Evolutionary conservation across 257 asterid species (phyloP).

Genomic region (Solanum etuberosum): DNA sequence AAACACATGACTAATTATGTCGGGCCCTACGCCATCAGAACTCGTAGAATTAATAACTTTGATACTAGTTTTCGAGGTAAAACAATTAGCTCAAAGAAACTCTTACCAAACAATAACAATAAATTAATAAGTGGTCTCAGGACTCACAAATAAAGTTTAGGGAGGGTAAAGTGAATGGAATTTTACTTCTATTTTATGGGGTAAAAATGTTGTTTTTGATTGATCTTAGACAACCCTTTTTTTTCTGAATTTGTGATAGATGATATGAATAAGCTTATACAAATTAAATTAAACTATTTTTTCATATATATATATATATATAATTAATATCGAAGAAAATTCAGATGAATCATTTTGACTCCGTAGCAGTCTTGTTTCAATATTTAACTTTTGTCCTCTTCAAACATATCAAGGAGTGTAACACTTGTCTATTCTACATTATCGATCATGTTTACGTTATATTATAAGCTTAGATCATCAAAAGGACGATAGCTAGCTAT

Average conservation of each 20-base stretch:
- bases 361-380: not conserved
- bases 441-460: not conserved
- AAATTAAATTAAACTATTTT: no score
- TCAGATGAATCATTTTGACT: not conserved
- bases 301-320: no score
- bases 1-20: not conserved
- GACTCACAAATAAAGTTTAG: not conserved
- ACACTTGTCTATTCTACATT: not conserved
- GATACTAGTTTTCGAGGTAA: no score
- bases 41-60: not conserved
- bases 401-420: not conserved
- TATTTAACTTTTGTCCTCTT: not conserved
- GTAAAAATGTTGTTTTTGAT: no score
- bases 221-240: not conserved
- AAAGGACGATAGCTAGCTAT: not conserved
- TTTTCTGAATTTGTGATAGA: not conserved
- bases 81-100: not conserved
- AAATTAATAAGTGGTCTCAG: not conserved
- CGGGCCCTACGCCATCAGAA: not conserved
- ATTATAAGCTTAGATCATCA: not conserved
- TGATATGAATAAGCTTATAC: no score
- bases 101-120: not conserved
- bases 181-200: not conserved
- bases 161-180: no score
- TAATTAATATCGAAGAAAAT: no score